phyloP scores from a whole-genome alignment of 2,329 filamentous ascomycete species.

The Capronia americana region DNA sequence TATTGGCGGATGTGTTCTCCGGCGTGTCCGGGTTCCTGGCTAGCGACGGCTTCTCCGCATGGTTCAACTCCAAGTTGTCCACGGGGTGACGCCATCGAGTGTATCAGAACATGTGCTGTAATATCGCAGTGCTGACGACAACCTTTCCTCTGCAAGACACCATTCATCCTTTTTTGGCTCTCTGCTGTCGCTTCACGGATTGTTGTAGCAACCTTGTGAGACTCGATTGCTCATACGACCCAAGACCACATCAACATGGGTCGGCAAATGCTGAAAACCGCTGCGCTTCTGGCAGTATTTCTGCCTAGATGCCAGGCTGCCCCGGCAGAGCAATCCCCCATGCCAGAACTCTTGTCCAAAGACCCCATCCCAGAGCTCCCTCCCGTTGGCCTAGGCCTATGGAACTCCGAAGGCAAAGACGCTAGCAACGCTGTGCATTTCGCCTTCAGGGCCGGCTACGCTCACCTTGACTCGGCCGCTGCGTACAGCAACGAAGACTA shows the following conservation, averaged over 20 bases:
- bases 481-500: conserved; percentile 69
- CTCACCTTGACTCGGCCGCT: conserved; percentile 48
- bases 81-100: conserved; percentile 6
- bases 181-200: not conserved
- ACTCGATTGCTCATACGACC: not conserved
- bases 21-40: conserved; percentile 1
- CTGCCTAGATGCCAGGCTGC: conserved; percentile 8
- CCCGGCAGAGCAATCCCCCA: conserved; percentile 4
- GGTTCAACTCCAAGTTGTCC: not conserved
- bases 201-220: not conserved
- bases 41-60: not conserved
- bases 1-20: conserved; percentile 1
- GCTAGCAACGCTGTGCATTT: conserved; percentile 43
- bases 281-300: conserved; percentile 6
- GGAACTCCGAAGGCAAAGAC: conserved; percentile 46
- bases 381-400: conserved; percentile 49
- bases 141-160: not conserved
- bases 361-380: conserved; percentile 41
- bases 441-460: conserved; percentile 49
- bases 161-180: not conserved
- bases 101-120: not conserved
- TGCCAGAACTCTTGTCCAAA: not conserved
- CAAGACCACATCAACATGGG: not conserved
- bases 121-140: not conserved
- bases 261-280: not conserved